These are phyloP conservation scores for Scedosporium boydii DNA, from an alignment of 2,329 filamentous ascomycete species.

Conservation along the genomic window DNA sequence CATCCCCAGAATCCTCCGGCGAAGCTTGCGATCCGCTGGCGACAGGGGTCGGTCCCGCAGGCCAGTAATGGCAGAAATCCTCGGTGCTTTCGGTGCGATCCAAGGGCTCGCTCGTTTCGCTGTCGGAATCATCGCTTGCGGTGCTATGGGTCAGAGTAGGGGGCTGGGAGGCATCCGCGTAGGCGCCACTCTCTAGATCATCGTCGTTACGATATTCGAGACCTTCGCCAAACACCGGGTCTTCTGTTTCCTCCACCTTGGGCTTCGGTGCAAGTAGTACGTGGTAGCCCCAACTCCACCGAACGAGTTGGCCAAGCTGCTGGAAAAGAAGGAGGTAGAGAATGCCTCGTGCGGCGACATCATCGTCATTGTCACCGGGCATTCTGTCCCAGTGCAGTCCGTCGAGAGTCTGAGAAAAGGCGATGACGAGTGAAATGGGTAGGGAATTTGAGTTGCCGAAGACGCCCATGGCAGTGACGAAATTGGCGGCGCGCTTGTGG, in stretches of 20 bases:
- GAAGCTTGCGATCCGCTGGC: slow-evolving; percentile 39
- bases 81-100: slow-evolving; percentile 17
- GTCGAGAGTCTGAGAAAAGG: slow-evolving; percentile 81
- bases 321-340: slow-evolving; percentile 96
- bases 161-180: slow-evolving; percentile 21
- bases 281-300: slow-evolving; percentile 98
- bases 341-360: slow-evolving; percentile 88
- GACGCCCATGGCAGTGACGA: slow-evolving; percentile 92
- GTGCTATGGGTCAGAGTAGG: neutral
- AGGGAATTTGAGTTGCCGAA: slow-evolving; percentile 98
- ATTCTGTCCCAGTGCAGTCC: slow-evolving; percentile 91
- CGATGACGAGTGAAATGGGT: slow-evolving; percentile 91
- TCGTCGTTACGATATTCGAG: slow-evolving; percentile 52
- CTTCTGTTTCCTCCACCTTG: neutral
- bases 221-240: slow-evolving; percentile 38
- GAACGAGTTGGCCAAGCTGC: slow-evolving; percentile 86
- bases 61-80: slow-evolving; percentile 41
- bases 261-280: slow-evolving; percentile 78
- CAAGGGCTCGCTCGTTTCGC: slow-evolving; percentile 14
- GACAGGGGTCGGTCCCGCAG: slow-evolving; percentile 46
- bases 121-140: neutral
- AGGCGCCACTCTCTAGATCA: slow-evolving; percentile 32
- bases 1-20: slow-evolving; percentile 38
- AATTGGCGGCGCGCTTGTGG: slow-evolving; percentile 78
- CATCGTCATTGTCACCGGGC: slow-evolving; percentile 86